These are phyloP conservation scores for Phytophthora fragariaefolia DNA, from an alignment of 352 stramenopile genomes.

Conservation along the genomic window DNA sequence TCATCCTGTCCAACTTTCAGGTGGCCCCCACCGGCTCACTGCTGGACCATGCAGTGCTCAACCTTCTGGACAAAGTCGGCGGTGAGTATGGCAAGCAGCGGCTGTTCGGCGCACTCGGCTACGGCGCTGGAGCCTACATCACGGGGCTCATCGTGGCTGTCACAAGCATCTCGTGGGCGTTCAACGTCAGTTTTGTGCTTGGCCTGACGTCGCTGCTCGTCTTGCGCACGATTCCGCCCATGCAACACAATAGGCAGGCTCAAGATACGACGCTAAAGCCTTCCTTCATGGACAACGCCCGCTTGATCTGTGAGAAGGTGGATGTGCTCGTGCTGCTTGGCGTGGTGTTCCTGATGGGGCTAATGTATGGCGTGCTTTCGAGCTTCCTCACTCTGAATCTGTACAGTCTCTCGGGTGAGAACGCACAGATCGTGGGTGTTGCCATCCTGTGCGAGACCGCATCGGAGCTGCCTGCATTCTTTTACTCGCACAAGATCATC, in stretches of 20 bases:
- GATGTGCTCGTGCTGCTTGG: conserved; percentile 74
- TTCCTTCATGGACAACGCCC: conserved; percentile 52
- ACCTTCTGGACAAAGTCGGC: conserved; percentile 68
- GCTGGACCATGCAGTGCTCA: conserved; percentile 74
- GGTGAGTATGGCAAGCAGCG: conserved; percentile 88
- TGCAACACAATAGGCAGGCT: conserved; percentile 43
- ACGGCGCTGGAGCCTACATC: conserved; percentile 68
- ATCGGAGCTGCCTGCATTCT: conserved; percentile 85
- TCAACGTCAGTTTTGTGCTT: conserved; percentile 69
- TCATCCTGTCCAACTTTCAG: conserved; percentile 72
- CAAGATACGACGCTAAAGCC: conserved; percentile 38
- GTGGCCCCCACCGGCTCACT: conserved; percentile 63
- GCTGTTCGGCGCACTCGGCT: conserved; percentile 79
- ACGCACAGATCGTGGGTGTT: conserved; percentile 81
- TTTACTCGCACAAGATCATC: conserved; percentile 78
- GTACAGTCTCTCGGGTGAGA: conserved; percentile 77
- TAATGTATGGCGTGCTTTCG: conserved; percentile 86
- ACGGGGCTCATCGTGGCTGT: conserved; percentile 67
- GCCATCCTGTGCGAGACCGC: conserved; percentile 83
- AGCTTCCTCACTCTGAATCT: conserved; percentile 86
- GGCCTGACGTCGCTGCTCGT: conserved; percentile 64
- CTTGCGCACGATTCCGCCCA: conserved; percentile 63
- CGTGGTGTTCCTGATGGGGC: conserved; percentile 82
- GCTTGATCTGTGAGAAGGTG: conserved; percentile 44
- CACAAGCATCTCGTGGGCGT: conserved; percentile 75